These are phyloP conservation scores for Mucor irregularis DNA, from an alignment of 371 early-diverging fungal species.

Conservation along the genomic window DNA sequence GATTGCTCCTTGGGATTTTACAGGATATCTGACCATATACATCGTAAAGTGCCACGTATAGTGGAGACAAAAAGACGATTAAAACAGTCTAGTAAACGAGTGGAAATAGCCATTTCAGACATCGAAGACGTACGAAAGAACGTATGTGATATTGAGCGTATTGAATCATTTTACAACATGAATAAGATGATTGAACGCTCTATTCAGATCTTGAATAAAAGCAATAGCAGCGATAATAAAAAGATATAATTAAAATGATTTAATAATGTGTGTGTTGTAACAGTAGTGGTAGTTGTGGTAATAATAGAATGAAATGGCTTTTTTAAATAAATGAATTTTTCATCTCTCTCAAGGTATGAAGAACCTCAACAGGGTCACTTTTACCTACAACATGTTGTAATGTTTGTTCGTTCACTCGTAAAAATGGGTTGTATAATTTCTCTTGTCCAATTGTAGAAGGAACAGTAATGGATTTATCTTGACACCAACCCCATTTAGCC, in stretches of 20 bases:
- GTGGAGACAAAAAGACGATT: constrained; percentile 25
- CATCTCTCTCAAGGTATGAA: constrained; percentile 76
- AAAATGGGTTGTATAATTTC: constrained; percentile 82
- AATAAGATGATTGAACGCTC: constrained; percentile 27
- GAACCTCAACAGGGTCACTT: constrained; percentile 74
- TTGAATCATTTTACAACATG: constrained; percentile 35
- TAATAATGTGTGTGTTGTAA: background rate
- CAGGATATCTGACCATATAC: constrained; percentile 40
- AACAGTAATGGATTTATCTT: constrained; percentile 60
- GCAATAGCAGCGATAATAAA: no score
- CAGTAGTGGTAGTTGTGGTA: no score
- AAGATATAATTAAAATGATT: no score
- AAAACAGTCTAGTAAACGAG: constrained; percentile 4
- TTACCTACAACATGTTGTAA: constrained; percentile 64
- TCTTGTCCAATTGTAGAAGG: constrained; percentile 91
- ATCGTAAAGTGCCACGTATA: constrained; percentile 37
- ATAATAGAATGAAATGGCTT: background rate
- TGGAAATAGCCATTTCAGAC: constrained; percentile 33
- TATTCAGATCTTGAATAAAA: background rate
- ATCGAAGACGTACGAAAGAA: constrained; percentile 35
- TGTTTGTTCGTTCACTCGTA: constrained; percentile 76
- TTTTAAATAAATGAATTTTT: constrained; percentile 52
- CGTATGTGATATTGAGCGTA: constrained; percentile 29
- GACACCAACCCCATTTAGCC: constrained; percentile 64
- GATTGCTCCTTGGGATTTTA: constrained; percentile 38